Percentiles rank a stretch among this genome's conserved stretches.
phyloP scores from a whole-genome alignment of 129 eudicot species.

The Lactuca saligna region DNA sequence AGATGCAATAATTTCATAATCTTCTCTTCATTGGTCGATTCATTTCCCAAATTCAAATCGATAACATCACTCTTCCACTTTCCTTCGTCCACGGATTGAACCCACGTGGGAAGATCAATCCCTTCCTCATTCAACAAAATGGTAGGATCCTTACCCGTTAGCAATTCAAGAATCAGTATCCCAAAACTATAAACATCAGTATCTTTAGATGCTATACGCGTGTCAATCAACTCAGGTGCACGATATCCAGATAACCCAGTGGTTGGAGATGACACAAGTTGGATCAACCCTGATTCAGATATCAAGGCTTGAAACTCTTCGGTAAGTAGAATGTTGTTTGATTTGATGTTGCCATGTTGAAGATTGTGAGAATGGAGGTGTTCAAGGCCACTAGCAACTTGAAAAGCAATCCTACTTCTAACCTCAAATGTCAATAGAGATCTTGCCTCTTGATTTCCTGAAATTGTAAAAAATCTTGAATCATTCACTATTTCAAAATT shows the following conservation, averaged over 20 bases:
- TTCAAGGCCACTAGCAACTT: conserved; percentile 45
- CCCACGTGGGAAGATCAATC: conserved; percentile 44
- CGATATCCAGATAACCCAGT: conserved; percentile 36
- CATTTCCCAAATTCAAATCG: conserved; percentile 38
- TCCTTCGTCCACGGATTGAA: conserved; percentile 34
- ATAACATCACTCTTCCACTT: conserved; percentile 35
- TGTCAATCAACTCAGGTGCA: conserved; percentile 55
- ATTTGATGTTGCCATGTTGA: conserved; percentile 55
- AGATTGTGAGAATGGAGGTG: conserved; percentile 46
- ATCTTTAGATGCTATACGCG: conserved; percentile 37
- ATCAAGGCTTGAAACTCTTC: conserved; percentile 25
- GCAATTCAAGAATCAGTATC: conserved; percentile 47
- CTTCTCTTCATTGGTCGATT: conserved; percentile 30
- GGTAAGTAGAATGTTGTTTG: conserved; percentile 48
- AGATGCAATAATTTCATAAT: conserved; percentile 46
- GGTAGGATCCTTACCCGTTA: conserved; percentile 45
- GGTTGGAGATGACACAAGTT: conserved; percentile 40
- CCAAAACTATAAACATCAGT: conserved; percentile 63
- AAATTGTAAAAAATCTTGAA: not conserved
- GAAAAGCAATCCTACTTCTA: conserved; percentile 44
- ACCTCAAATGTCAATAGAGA: conserved; percentile 45
- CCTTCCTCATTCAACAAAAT: conserved; percentile 37
- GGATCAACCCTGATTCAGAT: conserved; percentile 48
- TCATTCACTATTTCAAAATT: not conserved
- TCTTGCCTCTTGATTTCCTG: conserved; percentile 33